Conservation (phyloP, 2,329 filamentous ascomycete species). For the Zasmidium citrigriseum region DNA sequence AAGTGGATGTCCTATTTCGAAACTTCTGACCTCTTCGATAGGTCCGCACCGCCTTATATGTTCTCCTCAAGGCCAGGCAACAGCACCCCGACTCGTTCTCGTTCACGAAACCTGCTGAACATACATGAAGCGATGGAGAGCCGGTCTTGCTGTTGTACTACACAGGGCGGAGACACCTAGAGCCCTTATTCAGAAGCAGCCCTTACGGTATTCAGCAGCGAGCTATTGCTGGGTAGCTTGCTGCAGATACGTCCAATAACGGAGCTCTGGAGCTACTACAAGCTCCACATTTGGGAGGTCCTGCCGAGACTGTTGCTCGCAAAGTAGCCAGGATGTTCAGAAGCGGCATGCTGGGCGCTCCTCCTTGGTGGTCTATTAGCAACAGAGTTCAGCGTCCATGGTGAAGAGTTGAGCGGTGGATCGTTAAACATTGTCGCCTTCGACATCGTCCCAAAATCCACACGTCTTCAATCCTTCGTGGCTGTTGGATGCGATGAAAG, state of each 20-base stretch:
- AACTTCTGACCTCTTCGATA: no score
- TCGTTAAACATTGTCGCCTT: no score
- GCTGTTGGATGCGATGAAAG: no score
- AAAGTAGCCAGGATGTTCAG: background rate
- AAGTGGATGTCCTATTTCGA: background rate
- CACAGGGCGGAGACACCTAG: background rate
- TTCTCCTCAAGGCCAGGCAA: background rate
- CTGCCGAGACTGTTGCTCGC: background rate
- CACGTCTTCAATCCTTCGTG: no score
- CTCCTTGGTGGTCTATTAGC: background rate
- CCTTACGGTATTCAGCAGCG: background rate
- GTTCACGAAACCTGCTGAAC: background rate
- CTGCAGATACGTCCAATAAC: background rate
- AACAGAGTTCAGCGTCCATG: no score
- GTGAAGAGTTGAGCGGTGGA: no score
- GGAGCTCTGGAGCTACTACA: background rate
- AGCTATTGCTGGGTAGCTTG: background rate
- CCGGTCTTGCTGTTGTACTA: background rate
- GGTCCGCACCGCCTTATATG: background rate
- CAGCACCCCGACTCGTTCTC: no score
- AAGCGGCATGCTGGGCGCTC: no score
- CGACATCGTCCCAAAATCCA: no score
- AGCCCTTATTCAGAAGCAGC: no score
- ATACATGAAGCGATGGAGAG: background rate
- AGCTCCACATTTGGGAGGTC: background rate